These are phyloP conservation scores for Rhodocollybia butyracea DNA, from an alignment of 768 basidiomycete genomes.

Conservation along the genomic window DNA sequence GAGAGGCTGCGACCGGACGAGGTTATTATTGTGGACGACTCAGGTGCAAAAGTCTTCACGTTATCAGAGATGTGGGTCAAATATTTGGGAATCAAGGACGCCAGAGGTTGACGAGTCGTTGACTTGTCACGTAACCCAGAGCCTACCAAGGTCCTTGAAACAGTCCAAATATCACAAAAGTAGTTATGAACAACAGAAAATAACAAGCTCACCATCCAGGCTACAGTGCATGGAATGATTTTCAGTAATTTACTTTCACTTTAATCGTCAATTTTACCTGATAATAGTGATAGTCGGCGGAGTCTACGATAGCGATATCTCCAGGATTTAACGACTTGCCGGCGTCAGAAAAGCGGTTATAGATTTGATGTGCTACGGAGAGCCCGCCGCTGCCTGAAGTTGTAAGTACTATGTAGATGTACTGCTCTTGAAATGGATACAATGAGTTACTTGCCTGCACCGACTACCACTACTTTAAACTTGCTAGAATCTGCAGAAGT, in stretches of 20 bases:
- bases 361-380: conserved; percentile 84
- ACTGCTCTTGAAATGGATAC: not conserved
- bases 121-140: conserved; percentile 77
- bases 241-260: too few relatives aligned
- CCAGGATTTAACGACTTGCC: conserved; percentile 64
- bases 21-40: conserved; percentile 70
- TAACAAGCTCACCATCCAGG: conserved; percentile 78
- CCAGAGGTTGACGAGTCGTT: conserved; percentile 62
- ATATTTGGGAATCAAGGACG: conserved; percentile 69
- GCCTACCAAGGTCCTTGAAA: conserved; percentile 85
- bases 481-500: conserved; percentile 41
- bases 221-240: conserved; percentile 28
- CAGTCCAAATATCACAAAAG: conserved; percentile 4
- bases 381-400: conserved; percentile 82
- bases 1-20: conserved; percentile 62
- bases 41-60: conserved; percentile 73
- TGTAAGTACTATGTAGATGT: not conserved
- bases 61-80: conserved; percentile 70
- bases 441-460: conserved; percentile 60
- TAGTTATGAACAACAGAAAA: not conserved
- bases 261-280: too few relatives aligned
- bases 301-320: conserved; percentile 87
- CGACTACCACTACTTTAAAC: conserved; percentile 83
- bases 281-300: conserved; percentile 80
- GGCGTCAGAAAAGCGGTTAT: conserved; percentile 69